Evolutionary conservation across 2,329 filamentous ascomycete species (phyloP), one percentile per base, ranked within the genome.

Genomic region (Ophiostoma himal-ulmi): DNA sequence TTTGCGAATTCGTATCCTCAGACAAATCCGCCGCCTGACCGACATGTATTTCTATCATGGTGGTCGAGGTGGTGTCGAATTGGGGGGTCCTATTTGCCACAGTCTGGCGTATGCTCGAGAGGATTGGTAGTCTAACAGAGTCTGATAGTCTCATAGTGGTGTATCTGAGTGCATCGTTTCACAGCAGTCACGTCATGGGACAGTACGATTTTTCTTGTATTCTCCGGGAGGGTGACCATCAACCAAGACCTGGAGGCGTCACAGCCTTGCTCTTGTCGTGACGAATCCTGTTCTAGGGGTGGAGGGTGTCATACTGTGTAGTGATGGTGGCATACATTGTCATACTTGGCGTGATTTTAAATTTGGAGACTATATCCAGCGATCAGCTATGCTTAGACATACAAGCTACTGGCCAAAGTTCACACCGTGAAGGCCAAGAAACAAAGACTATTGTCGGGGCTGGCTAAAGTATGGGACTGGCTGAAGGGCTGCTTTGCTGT

Each of bases 1-100:
- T 57, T 57, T 57, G 52, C 52, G 52, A 57, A 57, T 57, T 57
- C 52, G 52, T 57, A 57, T 54, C 48, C 52, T 57, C n/a, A 26
- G 52, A 57, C 52, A 57, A 26, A 17, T 20, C 17, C 52, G 52
- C 52, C 52, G 13, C 52, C 52, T 57, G 52, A 57, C 52, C 52
- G 52, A 48, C 44, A 48, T 20, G 44, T 48, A 48, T 48, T 48
- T 48, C 10, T 8, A 14, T 44, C 17, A n/a, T 48, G 10, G 20
- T 54, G 48, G 22, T 30, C 48, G 10, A 13, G 52, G 52, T 57
- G 52, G 52, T 57, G 52, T 57, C 52, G n/a, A 13, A 57, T 26
- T 57, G n/a, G 52, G 52, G 52, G 52, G n/a, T 30, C 17, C 11
- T 26, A 57, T 57, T 57, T 26, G 52, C 52, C 52, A 57, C 52